Conservation (phyloP, 371 early-diverging fungal species). For the Mucor piriformis region DNA sequence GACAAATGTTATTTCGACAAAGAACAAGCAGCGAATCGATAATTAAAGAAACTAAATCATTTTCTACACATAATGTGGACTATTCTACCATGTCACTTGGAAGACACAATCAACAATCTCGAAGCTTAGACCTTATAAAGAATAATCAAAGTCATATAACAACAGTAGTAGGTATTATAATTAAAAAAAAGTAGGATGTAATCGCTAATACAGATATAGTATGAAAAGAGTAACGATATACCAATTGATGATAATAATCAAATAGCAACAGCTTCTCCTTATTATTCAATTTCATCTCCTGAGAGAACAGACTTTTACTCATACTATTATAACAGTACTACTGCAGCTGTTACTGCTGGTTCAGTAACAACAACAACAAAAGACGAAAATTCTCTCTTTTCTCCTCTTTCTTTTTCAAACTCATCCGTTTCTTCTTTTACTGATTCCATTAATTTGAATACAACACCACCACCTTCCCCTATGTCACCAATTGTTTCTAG, state of each 20-base stretch:
- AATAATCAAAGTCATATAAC: neutral
- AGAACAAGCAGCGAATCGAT: constrained; percentile 9
- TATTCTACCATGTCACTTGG: neutral
- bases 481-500: constrained; percentile 4
- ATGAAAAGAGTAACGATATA: neutral
- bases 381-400: constrained; percentile 8
- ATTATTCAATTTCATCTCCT: constrained; percentile 24
- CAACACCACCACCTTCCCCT: constrained; percentile 10
- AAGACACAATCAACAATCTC: constrained; percentile 1
- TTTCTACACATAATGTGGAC: constrained; percentile 5
- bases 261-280: constrained; percentile 6
- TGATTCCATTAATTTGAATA: constrained; percentile 6
- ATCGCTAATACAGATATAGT: neutral
- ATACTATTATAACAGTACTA: constrained; percentile 5
- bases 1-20: constrained; percentile 22
- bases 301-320: constrained; percentile 21
- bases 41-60: constrained; percentile 7
- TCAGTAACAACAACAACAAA: constrained; percentile 2
- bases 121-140: constrained; percentile 3
- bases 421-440: constrained; percentile 16
- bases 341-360: constrained; percentile 1
- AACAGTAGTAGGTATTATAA: neutral
- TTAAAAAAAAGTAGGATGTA: neutral
- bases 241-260: neutral
- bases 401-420: constrained; percentile 25